Percentiles rank a stretch among this genome's conserved stretches.
These are phyloP conservation scores for Nakaseomyces kungkrabaensis DNA, from an alignment of 1,139 yeast species.

Conservation along the genomic window DNA sequence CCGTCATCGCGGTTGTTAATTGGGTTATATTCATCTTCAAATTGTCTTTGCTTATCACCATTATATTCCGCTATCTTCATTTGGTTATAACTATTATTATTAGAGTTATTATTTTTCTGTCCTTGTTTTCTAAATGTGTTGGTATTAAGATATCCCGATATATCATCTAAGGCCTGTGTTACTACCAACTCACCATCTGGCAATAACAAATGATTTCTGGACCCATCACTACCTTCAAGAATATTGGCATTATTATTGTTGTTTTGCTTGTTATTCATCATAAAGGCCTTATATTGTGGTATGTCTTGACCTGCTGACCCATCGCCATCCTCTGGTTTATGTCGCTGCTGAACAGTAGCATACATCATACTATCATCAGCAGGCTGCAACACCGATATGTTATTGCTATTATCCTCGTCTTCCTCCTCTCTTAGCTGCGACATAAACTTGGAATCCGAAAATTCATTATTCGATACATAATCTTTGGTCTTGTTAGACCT, in stretches of 20 bases:
- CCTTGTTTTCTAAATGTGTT: constrained; percentile 20
- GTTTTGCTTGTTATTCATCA: not conserved
- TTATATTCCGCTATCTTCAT: not conserved
- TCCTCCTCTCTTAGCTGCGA: constrained; percentile 1
- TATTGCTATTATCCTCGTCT: not conserved
- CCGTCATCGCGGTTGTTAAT: not conserved
- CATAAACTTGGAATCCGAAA: constrained; percentile 2
- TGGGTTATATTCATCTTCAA: not conserved
- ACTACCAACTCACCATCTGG: constrained; percentile 18
- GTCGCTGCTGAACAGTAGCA: not conserved
- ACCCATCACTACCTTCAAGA: not conserved
- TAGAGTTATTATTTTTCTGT: not conserved
- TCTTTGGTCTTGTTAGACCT: not conserved
- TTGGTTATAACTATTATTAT: not conserved
- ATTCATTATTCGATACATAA: constrained; percentile 1
- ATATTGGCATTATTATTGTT: not conserved
- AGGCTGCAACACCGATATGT: not conserved
- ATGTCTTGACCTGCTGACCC: not conserved
- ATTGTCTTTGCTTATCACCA: not conserved
- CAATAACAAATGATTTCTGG: not conserved
- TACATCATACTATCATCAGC: not conserved
- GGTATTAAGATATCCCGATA: constrained; percentile 20
- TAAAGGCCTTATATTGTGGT: not conserved
- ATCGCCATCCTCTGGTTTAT: not conserved
- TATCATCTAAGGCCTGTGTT: constrained; percentile 21